Conservation (phyloP, 192 early-diverging fungal species). For the Neocallimastix lanati region DNA sequence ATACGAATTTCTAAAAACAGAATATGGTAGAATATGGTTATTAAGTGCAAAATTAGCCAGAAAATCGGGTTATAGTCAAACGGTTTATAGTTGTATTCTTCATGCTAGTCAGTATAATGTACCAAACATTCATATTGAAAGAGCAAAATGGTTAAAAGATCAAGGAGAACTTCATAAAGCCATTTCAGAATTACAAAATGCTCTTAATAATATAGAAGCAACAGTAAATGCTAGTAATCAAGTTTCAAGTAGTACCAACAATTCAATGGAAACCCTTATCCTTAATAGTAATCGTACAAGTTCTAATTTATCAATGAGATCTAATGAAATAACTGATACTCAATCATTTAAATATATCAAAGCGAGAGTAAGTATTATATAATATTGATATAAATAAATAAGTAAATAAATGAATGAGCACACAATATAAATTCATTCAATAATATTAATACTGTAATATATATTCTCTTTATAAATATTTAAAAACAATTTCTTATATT, state of each 20-base stretch:
- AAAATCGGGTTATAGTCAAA: conserved; percentile 30
- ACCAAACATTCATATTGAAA: conserved; percentile 21
- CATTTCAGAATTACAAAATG: conserved; percentile 22
- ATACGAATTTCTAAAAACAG: not conserved
- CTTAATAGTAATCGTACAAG: not conserved
- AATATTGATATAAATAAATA: not conserved
- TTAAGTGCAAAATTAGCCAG: conserved; percentile 34
- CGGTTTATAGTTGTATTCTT: conserved; percentile 37
- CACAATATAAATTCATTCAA: no score
- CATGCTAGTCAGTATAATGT: conserved; percentile 22
- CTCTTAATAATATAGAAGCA: conserved; percentile 1
- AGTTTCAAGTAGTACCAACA: not conserved
- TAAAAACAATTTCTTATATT: no score
- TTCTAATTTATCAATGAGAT: not conserved
- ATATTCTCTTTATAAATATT: no score
- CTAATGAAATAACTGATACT: not conserved
- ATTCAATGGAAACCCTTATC: not conserved
- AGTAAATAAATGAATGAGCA: no score
- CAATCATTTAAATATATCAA: conserved; percentile 4
- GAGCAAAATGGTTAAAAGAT: conserved; percentile 35
- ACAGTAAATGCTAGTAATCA: not conserved
- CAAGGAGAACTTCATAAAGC: conserved; percentile 29
- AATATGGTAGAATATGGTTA: conserved; percentile 41
- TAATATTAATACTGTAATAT: no score
- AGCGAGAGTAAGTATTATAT: conserved; percentile 5